Conservation (phyloP, 2,329 filamentous ascomycete species). For the Metarhizium robertsii region DNA sequence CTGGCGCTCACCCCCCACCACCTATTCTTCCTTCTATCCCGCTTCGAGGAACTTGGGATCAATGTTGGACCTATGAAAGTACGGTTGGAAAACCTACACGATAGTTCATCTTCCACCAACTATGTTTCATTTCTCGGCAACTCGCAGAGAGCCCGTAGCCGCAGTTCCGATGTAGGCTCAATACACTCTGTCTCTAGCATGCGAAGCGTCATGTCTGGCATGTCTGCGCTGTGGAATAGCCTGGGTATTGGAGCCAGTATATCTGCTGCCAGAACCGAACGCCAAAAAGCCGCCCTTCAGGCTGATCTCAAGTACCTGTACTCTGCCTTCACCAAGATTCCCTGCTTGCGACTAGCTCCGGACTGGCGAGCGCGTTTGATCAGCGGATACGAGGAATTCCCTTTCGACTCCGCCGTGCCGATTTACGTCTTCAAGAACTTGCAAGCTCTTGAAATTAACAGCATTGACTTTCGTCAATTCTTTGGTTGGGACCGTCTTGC, state of each 20-base stretch:
- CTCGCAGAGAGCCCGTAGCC: slow-evolving; percentile 64
- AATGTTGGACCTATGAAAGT: slow-evolving; percentile 94
- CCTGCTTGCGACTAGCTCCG: slow-evolving; percentile 79
- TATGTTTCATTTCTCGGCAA: slow-evolving; percentile 94
- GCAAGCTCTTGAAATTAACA: slow-evolving; percentile 85
- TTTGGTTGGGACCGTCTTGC: slow-evolving; percentile 93
- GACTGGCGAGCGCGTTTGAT: slow-evolving; percentile 89
- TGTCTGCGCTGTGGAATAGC: slow-evolving; percentile 87
- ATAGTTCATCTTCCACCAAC: slow-evolving; percentile 75
- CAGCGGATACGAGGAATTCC: slow-evolving; percentile 91
- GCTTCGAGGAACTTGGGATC: slow-evolving; percentile 87
- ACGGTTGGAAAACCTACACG: slow-evolving; percentile 86
- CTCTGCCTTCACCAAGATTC: slow-evolving; percentile 97
- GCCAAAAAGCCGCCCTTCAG: slow-evolving; percentile 76
- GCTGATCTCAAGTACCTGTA: slow-evolving; percentile 93
- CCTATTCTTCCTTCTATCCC: slow-evolving; percentile 89
- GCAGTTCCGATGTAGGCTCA: slow-evolving; percentile 75
- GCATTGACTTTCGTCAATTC: slow-evolving; percentile 94
- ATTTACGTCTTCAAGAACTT: slow-evolving; percentile 97
- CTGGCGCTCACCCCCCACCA: slow-evolving; percentile 91
- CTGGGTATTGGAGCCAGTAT: slow-evolving; percentile 76
- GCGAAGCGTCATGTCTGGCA: slow-evolving; percentile 92
- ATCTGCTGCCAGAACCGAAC: slow-evolving; percentile 73
- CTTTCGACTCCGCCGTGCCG: slow-evolving; percentile 93
- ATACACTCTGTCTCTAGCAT: slow-evolving; percentile 95